Conservation (phyloP, 495 filamentous ascomycete genomes). For the Entonaema liquescens region DNA sequence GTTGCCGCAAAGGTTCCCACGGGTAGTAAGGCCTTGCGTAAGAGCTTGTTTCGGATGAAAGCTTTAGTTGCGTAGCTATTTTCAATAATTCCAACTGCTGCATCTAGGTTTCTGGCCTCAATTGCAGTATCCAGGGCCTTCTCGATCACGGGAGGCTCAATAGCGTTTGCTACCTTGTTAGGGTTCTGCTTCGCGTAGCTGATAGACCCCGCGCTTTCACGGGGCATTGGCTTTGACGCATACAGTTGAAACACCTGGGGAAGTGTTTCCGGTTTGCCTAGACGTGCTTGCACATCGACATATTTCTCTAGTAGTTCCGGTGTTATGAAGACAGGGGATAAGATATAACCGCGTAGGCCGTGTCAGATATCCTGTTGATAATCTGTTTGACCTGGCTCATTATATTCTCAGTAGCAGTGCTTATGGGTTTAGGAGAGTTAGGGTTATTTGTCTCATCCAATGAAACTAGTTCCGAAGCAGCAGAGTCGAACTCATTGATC, state of each 20-base stretch:
- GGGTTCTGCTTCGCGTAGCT: conserved; percentile 71
- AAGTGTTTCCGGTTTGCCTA: conserved; percentile 75
- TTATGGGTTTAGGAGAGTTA: background rate
- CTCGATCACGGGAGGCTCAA: conserved; percentile 71
- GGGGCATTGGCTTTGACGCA: conserved; percentile 80
- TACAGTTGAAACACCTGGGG: conserved; percentile 84
- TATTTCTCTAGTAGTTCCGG: conserved; percentile 73
- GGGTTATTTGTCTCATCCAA: conserved; percentile 25
- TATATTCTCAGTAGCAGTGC: background rate
- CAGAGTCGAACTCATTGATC: conserved; percentile 31
- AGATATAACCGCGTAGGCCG: conserved; percentile 70
- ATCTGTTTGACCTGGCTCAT: conserved; percentile 41
- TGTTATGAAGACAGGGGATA: conserved; percentile 86
- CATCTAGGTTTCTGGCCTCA: conserved; percentile 73
- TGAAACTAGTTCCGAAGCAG: conserved; percentile 43
- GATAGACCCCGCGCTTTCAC: conserved; percentile 64
- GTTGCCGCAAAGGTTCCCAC: conserved; percentile 56
- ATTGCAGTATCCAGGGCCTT: conserved; percentile 80
- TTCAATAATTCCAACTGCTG: conserved; percentile 82
- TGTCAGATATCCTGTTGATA: conserved; percentile 57
- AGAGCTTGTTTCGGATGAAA: conserved; percentile 71
- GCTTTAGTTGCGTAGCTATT: conserved; percentile 77
- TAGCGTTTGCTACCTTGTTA: conserved; percentile 71
- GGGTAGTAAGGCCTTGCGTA: conserved; percentile 55
- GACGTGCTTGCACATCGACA: conserved; percentile 72